Evolutionary conservation across 2,329 filamentous ascomycete species (phyloP), one percentile per base, ranked within the genome.

Genomic region (Sclerotinia spermophila): DNA sequence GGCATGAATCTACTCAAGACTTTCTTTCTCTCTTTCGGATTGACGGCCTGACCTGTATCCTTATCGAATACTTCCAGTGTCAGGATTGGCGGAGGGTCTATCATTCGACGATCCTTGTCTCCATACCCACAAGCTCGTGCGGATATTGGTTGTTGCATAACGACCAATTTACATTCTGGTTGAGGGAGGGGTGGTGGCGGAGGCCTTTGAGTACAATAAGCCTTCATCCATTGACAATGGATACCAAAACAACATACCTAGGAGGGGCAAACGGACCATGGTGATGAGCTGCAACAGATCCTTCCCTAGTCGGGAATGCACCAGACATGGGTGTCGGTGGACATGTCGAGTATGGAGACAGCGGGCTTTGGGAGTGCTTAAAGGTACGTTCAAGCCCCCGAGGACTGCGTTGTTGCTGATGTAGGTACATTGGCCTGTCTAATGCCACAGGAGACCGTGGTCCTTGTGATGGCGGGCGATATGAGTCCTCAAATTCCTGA

Each of bases 71-170:
- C 60, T 45, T 69, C 59, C 2, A 69, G 56, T 7, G 68, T 89
- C 33, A 96, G 86, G 77, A 96, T 95, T 21, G 92, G 92, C 3
- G 92, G 92, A 55, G 92, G 92, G 77, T 96, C 92, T 73, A 96
- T 92, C 24, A 94, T 92, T 73, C 92, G 86, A 53, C 92, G 87
- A 78, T 96, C 92, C 74, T 92, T 86, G 80, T 95, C 92, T 72
- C 92, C 92, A 79, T 94, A 95, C 1, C 92, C 92, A 77, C 92
- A 96, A 56, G 92, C 92, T 75, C 92, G 86, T 68, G 92, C 92
- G 1, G 92, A 92, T 27, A 88, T 84, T 13, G 92, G 92, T 77
- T 95, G 92, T 79, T 96, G 92, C 35, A 69, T 55, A 33, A 69
- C 62, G 24, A 66, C 60, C 33, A 69, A 11, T 27, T 33, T 69